Base-by-base conservation (phyloP, 2,329 filamentous ascomycete species). In the Neonectria faginata region DNA sequence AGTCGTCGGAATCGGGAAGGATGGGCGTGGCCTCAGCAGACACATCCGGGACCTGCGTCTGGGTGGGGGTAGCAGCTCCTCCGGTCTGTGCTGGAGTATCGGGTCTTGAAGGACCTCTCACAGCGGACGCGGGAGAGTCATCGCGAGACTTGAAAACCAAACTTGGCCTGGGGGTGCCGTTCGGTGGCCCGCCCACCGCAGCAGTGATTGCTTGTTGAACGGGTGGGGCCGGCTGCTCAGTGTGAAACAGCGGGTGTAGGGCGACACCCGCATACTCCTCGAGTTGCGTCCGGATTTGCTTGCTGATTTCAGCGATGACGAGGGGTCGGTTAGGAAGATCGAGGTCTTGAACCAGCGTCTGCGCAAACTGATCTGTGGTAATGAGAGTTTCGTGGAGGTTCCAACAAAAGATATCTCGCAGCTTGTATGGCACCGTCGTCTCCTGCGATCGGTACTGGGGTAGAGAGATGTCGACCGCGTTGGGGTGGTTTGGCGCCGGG, bases 381-480 rank as follows among this genome's bases (percentile, higher is more conserved):
- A 94, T 92, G 63, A 97, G 84, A 0, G 93, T 92, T 81, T 99
- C 96, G 79, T 98, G 95, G 14, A 99, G 85, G 74, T 99, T 99
- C 96, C 96, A 99, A 57, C 97, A 82, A 74, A 99, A 98, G n/a
- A 92, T 91, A 73, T 99, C 96, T 74, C 97, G 94, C 62, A 99
- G 84, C 67, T 96, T 89, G 79, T 94, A 97, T 3, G 93, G 91
- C 1, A 94, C 89, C 14, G 94, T 94, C 66, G 88, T 80, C 67
- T 97, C 95, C 60, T 91, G 91, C 60, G 87, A 85, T 73, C 91
- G 90, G 81, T 97, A 97, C 60, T 94, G 89, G 14, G 93, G 90
- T 55, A 92, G 83, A 5, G 88, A 88, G 64, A 91, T 89, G 75
- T 97, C 92, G 70, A 90, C 86, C 16, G 84, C 83, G 33, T 80